phyloP scores from a whole-genome alignment of 208 protist genomes.

The Porcisia hertigi region DNA sequence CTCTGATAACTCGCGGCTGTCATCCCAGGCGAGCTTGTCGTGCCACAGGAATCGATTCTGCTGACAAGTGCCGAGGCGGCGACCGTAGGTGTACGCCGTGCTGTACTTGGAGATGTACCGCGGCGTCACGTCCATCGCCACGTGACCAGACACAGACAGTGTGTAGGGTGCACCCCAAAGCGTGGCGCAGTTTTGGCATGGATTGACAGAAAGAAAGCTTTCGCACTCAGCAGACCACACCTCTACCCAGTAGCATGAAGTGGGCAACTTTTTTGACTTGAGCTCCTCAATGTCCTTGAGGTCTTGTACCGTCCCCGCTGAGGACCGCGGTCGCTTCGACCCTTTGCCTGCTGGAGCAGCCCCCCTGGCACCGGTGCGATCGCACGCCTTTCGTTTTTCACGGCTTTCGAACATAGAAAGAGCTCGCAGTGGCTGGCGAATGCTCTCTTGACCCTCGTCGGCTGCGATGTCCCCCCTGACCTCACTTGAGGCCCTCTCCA shows the following conservation, averaged over 20 bases:
- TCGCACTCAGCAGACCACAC: constrained; percentile 86
- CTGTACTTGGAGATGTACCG: constrained; percentile 89
- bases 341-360: constrained; percentile 1
- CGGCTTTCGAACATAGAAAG: constrained; percentile 45
- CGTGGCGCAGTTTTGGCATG: constrained; percentile 67
- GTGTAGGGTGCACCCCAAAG: constrained; percentile 87
- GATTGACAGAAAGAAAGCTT: constrained; percentile 84
- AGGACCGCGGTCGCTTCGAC: constrained; percentile 10
- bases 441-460: constrained; percentile 3
- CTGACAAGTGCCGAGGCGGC: constrained; percentile 60
- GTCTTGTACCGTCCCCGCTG: constrained; percentile 5
- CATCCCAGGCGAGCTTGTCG: constrained; percentile 72
- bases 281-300: constrained; percentile 19
- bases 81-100: constrained; percentile 48
- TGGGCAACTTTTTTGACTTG: constrained; percentile 58
- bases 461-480: constrained; percentile 6
- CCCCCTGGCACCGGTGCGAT: background rate
- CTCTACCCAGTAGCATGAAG: constrained; percentile 87
- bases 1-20: constrained; percentile 75
- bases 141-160: constrained; percentile 71
- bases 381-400: constrained; percentile 18
- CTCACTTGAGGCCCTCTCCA: background rate
- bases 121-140: constrained; percentile 72
- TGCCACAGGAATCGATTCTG: constrained; percentile 80
- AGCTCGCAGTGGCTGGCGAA: constrained; percentile 11